A percentile compares a stretch with the other conserved stretches of the same genome.
Evolutionary conservation across 2,329 filamentous ascomycete species (phyloP).

Genomic region (Cordyceps pruinosa): DNA sequence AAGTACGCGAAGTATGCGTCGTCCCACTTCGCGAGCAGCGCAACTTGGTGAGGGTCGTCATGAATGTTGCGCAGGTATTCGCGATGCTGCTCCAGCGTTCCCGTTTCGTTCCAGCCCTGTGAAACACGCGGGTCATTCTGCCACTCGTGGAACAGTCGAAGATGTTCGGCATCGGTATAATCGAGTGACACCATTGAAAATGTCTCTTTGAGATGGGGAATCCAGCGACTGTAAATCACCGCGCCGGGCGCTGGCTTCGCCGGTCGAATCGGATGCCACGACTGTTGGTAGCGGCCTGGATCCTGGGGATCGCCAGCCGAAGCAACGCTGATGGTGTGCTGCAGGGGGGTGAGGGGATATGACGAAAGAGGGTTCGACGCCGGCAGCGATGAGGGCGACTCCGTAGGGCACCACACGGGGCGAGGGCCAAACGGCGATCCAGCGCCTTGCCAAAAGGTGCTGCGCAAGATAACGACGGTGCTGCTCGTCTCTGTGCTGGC

Average conservation of each 20-base stretch:
- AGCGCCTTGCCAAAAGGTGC: conserved; percentile 64
- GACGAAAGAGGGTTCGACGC: conserved; percentile 32
- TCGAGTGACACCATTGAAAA: conserved; percentile 74
- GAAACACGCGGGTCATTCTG: conserved; percentile 79
- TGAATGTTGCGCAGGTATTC: conserved; percentile 63
- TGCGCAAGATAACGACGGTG: conserved; percentile 39
- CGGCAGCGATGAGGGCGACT: conserved; percentile 31
- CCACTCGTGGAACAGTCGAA: conserved; percentile 69
- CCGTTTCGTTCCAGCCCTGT: conserved; percentile 73
- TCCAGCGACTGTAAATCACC: conserved; percentile 70
- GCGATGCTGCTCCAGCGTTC: conserved; percentile 66
- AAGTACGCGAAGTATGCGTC: conserved; percentile 69
- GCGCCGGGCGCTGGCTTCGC: conserved; percentile 65
- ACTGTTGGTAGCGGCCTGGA: conserved; percentile 39
- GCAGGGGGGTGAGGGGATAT: conserved; percentile 43
- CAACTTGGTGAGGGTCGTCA: conserved; percentile 64
- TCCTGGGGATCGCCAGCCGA: conserved; percentile 35
- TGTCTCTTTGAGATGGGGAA: conserved; percentile 66
- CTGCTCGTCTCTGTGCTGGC: conserved; percentile 22
- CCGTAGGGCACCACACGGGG: conserved; percentile 51
- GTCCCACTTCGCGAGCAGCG: conserved; percentile 64
- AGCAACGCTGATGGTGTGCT: conserved; percentile 36
- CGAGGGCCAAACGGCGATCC: conserved; percentile 60
- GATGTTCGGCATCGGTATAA: conserved; percentile 55
- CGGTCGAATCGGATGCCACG: conserved; percentile 63